Base-by-base conservation (phyloP, 2,329 filamentous ascomycete species). In the Fusarium annulatum region DNA sequence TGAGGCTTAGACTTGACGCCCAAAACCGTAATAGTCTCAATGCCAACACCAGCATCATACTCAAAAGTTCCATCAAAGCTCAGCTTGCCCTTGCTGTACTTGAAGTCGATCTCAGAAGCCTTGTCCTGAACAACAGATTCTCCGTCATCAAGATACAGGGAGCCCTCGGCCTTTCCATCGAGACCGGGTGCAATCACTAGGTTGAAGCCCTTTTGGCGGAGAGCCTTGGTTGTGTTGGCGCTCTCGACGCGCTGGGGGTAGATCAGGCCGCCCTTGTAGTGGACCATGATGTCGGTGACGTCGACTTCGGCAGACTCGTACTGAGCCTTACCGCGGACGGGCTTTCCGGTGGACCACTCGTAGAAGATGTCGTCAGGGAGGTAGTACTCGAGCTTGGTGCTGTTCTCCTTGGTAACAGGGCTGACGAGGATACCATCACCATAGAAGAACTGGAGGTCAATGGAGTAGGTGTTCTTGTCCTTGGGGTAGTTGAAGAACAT, bases 121-220 rank as follows among this genome's bases (percentile, higher is more conserved):
- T 77, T 80, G 6, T 83, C 76, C 81, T 93, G 92, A 61, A 87
- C 83, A 43, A 94, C 76, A 28, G 87, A 90, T 68, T 90, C 88
- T 18, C 93, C 93, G 67, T 96, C 93, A 72, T 96, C 93, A 6
- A 95, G 84, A 77, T 95, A 95, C 66, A 96, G 82, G 26, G 84
- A 84, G 0, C 93, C 93, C 1, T 79, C 80, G 0, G 93, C 93
- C 12, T 83, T 88, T 3, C 92, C 92, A 60, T 93, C 85, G 0
- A 80, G 77, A 2, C 86, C 89, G 0, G 92, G 87, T 0, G 93
- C 91, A 38, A 96, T 86, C 33, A 95, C 78, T 57, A 96, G 83
- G 75, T 91, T 86, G 81, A 95, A 95, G 60, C 90, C 85, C 74
- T 92, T 85, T 71, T 88, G 86, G 21, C 91, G 86, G 43, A 93